Evolutionary conservation across 495 filamentous ascomycete genomes (phyloP), one percentile per base, ranked within the genome.

Genomic region (Sordaria brevicollis): DNA sequence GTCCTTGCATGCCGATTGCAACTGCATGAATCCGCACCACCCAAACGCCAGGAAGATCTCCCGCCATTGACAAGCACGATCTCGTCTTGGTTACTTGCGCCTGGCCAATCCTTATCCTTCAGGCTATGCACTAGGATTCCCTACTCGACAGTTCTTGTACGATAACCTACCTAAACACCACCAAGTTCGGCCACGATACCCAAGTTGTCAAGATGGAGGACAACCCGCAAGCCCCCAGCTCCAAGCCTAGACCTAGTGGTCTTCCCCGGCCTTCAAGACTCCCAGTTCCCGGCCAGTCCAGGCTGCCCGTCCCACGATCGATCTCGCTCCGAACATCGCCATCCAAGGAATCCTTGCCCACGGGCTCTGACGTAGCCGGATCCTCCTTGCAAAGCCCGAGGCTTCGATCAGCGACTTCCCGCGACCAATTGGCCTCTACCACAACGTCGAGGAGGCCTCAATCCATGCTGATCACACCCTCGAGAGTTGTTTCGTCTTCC

Each of bases 401-500:
- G 49, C 71, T 85, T 8, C 80, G 83, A 35, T 35, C 82, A 2
- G 49, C 81, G 5, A 68, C 81, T 38, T 85, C 83, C 9, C 79
- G 76, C 68, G 82, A 84, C 68, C 82, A 79, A 65, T 68, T 85
- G 19, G 72, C 74, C 21, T 65, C 78, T 11, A 74, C 19, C 71
- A 49, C 33, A 57, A 15, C 66, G 38, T n/a, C 72, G 10, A 65
- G 25, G 33, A 72, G 74, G 13, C 25, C 66, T 13, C 74, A 71
- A 6, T 43, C 41, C 65, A 29, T 11, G 67, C 25, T 62, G 5
- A 6, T 69, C 1, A 39, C 71, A 4, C 33, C 71, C 13, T 35
- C 73, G n/a, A 75, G 76, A 10, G 69, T 72, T 43, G 71, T 69
- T 7, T 75, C 79, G 19, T 74, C 76, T 31, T 70, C 76, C 3